A percentile compares a stretch with the other conserved stretches of the same genome.
Evolutionary conservation across 495 filamentous ascomycete species (phyloP).

Genomic region (Neurospora sp.): DNA sequence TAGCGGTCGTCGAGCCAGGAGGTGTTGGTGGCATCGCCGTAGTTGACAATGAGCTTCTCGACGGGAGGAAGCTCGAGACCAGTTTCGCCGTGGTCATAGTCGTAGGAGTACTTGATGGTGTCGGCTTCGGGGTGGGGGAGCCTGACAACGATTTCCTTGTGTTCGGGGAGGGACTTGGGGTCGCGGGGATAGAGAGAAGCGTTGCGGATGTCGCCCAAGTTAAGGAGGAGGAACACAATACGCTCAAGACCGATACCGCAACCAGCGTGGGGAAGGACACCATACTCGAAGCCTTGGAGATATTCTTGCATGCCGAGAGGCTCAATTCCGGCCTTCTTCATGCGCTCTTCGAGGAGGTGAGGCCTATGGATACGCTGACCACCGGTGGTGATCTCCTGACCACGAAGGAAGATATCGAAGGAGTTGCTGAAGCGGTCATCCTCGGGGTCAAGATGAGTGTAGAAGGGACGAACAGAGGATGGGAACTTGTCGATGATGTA

Average conservation of each 20-base stretch:
- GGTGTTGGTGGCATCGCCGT: constrained; percentile 80
- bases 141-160: constrained; percentile 30
- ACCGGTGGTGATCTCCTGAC: constrained; percentile 85
- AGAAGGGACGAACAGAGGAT: constrained; percentile 73
- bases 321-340: constrained; percentile 66
- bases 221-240: constrained; percentile 71
- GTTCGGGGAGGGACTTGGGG: constrained; percentile 64
- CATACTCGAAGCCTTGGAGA: constrained; percentile 77
- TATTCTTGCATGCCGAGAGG: constrained; percentile 75
- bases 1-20: constrained; percentile 79
- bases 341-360: constrained; percentile 59
- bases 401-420: constrained; percentile 90
- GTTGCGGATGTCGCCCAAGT: constrained; percentile 79
- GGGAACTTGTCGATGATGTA: constrained; percentile 96
- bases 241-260: constrained; percentile 87
- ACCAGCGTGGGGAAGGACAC: constrained; percentile 81
- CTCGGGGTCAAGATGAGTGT: constrained; percentile 79
- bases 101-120: constrained; percentile 48
- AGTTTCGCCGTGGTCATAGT: constrained; percentile 27
- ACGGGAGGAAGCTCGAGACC: constrained; percentile 54
- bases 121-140: constrained; percentile 72
- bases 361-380: constrained; percentile 88
- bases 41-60: constrained; percentile 77
- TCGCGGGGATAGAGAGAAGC: constrained; percentile 79
- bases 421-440: constrained; percentile 73